phyloP scores from a whole-genome alignment of 2,329 filamentous ascomycete species.

The Claviceps lovelessii region DNA sequence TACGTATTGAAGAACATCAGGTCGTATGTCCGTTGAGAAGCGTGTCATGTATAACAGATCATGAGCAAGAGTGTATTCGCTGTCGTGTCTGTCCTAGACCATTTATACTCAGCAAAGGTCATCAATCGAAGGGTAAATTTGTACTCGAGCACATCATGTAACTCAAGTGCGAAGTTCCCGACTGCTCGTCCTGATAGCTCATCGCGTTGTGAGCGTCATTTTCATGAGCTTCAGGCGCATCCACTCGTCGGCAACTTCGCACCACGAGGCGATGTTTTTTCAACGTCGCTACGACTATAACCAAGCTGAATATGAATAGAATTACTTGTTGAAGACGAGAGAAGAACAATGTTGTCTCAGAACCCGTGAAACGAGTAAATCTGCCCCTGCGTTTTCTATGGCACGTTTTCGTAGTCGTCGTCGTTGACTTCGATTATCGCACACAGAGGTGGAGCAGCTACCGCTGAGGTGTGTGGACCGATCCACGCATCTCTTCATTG shows the following conservation, averaged over 20 bases:
- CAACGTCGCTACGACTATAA: not conserved
- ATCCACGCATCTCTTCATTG: not conserved
- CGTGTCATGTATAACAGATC: not conserved
- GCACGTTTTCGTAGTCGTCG: not conserved
- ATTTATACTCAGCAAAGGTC: not conserved
- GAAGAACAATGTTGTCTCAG: not conserved
- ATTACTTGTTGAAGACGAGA: not conserved
- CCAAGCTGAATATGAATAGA: not conserved
- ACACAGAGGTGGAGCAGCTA: not conserved
- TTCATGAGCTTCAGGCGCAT: not conserved
- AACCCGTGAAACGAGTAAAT: not conserved
- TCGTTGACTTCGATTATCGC: not conserved
- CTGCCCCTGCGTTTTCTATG: not conserved
- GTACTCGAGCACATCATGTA: not conserved
- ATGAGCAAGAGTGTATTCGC: not conserved
- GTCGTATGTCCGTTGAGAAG: not conserved
- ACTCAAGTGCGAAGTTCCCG: not conserved
- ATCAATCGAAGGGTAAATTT: not conserved
- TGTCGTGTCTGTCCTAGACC: not conserved
- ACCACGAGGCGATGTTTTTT: not conserved
- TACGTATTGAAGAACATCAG: not conserved
- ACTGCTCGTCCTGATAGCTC: not conserved
- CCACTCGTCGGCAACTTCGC: not conserved
- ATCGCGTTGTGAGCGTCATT: not conserved
- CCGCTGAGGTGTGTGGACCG: not conserved